Conservation (phyloP, 2,329 filamentous ascomycete genomes). For the Penicillium crustosum region DNA sequence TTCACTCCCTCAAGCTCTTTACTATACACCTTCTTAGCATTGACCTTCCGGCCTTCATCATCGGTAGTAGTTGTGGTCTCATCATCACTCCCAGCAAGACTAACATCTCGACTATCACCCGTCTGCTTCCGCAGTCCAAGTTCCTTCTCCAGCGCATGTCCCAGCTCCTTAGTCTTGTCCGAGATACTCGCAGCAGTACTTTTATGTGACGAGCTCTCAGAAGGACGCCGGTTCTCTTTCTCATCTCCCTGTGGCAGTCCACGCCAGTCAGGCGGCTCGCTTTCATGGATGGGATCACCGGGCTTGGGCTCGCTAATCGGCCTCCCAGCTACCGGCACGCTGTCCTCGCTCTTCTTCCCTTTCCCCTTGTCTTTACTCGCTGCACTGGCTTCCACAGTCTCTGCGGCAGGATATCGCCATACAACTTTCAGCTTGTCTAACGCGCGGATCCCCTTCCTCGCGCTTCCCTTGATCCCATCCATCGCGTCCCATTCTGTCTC, state of each 20-base stretch:
- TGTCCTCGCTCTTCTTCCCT: constrained; percentile 27
- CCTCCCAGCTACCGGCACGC: constrained; percentile 31
- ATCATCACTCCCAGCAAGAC: constrained; percentile 68
- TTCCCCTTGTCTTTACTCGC: not conserved
- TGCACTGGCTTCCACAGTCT: constrained; percentile 4
- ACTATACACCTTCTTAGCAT: constrained; percentile 30
- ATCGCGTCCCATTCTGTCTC: constrained; percentile 73
- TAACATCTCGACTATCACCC: constrained; percentile 65
- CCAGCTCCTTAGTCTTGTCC: constrained; percentile 8
- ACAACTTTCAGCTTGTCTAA: constrained; percentile 82
- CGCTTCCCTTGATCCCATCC: constrained; percentile 92
- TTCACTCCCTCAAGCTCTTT: constrained; percentile 43
- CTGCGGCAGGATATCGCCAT: constrained; percentile 60
- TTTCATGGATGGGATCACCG: constrained; percentile 69
- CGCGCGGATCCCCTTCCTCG: constrained; percentile 74
- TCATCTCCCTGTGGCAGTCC: constrained; percentile 46
- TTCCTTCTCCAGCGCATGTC: constrained; percentile 49
- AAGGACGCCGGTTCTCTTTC: constrained; percentile 8
- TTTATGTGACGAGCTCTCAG: not conserved
- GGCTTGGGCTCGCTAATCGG: constrained; percentile 64
- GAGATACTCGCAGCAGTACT: not conserved
- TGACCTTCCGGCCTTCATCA: constrained; percentile 25
- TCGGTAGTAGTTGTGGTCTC: constrained; percentile 26
- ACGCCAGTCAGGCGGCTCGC: constrained; percentile 71
- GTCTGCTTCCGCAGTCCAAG: constrained; percentile 68